Percentiles rank a stretch among this genome's conserved stretches.
Evolutionary conservation across 352 stramenopile genomes (phyloP).

Genomic region (Phytophthora boehmeriae): DNA sequence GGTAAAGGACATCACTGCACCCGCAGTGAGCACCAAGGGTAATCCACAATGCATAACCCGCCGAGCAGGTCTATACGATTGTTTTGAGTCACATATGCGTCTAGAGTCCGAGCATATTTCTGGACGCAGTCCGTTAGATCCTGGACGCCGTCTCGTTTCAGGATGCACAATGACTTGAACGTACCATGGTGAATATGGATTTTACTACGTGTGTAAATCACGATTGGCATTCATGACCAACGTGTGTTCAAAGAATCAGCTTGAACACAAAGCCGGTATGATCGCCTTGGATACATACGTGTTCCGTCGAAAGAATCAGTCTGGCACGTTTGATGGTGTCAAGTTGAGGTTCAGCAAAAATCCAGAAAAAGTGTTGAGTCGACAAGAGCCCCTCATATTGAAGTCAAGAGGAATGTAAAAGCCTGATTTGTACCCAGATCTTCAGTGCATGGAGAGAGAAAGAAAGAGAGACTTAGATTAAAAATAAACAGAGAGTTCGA

Average conservation of each 20-base stretch:
- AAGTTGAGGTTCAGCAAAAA: not conserved
- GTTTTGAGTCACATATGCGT: no score
- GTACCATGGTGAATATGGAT: not conserved
- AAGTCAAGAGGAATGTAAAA: not conserved
- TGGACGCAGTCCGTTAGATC: no score
- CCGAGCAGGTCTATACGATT: no score
- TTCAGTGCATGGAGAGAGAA: not conserved
- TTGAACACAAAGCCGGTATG: no score
- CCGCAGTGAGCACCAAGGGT: not conserved
- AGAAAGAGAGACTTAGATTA: not conserved
- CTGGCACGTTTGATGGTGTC: not conserved
- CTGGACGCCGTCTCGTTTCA: no score
- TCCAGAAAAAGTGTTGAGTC: not conserved
- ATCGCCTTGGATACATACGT: no score
- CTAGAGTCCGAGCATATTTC: no score
- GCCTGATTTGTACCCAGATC: not conserved
- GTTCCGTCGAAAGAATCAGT: no score
- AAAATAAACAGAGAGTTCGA: not conserved
- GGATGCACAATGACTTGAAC: no score
- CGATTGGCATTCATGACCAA: not conserved
- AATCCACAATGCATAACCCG: no score
- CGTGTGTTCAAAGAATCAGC: not conserved
- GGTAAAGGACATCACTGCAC: not conserved
- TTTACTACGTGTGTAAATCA: not conserved
- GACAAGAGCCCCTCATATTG: not conserved